phyloP scores from a whole-genome alignment of 2,329 filamentous ascomycete species.

The Aureobasidium musti region DNA sequence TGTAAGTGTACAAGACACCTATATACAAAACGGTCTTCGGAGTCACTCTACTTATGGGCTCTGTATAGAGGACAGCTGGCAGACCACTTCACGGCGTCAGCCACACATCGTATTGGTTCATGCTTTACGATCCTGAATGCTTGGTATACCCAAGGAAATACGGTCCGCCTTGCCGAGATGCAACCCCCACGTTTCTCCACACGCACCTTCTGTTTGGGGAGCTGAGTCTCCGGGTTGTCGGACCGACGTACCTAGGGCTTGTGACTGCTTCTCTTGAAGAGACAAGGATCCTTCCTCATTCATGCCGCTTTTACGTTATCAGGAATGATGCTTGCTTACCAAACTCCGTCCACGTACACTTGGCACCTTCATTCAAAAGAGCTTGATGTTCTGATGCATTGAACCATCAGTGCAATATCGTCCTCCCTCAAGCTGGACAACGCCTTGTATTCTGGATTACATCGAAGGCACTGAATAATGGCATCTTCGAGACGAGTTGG shows the following conservation, averaged over 20 bases:
- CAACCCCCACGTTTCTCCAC: slow-evolving; percentile 1
- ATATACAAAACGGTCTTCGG: neutral
- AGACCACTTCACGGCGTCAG: neutral
- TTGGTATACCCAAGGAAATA: neutral
- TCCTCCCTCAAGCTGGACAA: too few relatives aligned
- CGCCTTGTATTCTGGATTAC: neutral
- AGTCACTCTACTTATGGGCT: neutral
- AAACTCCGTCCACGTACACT: neutral
- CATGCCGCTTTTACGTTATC: neutral
- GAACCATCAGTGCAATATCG: neutral
- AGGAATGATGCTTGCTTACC: neutral
- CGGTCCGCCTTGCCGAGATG: neutral
- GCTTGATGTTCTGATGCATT: neutral
- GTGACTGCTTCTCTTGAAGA: neutral
- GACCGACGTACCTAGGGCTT: neutral
- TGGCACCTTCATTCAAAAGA: too few relatives aligned
- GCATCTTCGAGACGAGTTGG: neutral
- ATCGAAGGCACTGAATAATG: neutral
- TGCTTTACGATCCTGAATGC: slow-evolving; percentile 2
- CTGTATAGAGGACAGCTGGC: neutral
- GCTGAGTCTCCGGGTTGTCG: neutral
- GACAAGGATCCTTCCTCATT: neutral
- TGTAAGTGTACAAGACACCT: neutral
- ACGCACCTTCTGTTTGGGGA: neutral
- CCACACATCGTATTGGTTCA: neutral